phyloP scores from a whole-genome alignment of 2,329 filamentous ascomycete genomes.

The Aspergillus sp. region DNA sequence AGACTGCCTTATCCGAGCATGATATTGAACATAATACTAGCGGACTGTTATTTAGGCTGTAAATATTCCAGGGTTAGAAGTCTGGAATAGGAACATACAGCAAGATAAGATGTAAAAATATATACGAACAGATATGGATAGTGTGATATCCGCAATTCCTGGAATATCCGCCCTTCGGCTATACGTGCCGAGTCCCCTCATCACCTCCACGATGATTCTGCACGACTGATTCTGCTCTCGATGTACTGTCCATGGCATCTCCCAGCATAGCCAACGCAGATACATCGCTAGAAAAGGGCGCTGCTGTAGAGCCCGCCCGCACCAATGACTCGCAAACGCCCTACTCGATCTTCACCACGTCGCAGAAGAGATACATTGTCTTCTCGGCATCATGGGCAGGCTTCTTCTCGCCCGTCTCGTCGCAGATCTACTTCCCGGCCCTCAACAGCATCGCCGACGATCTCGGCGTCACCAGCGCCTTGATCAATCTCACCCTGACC shows the following conservation, averaged over 20 bases:
- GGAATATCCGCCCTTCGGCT: no score
- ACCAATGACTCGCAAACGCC: background rate
- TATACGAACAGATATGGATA: no score
- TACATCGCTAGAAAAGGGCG: background rate
- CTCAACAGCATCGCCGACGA: constrained; percentile 36
- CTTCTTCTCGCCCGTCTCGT: constrained; percentile 48
- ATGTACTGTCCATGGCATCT: background rate
- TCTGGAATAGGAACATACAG: no score
- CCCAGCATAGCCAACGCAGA: background rate
- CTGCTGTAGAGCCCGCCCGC: background rate
- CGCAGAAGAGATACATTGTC: constrained; percentile 5
- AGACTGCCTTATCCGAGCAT: no score
- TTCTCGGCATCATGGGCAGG: constrained; percentile 34
- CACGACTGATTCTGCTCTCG: no score
- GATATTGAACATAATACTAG: no score
- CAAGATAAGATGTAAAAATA: no score
- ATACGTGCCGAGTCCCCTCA: background rate
- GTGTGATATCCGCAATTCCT: no score
- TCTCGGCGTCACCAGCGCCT: constrained; percentile 25
- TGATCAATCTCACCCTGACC: constrained; percentile 57
- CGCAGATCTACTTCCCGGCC: constrained; percentile 47
- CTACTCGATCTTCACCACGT: background rate
- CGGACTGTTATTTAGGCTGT: no score
- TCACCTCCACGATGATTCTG: no score
- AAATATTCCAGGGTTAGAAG: no score